Percentiles rank a stretch among this genome's conserved stretches.
These are phyloP conservation scores for Fusarium chuoi DNA, from an alignment of 2,329 filamentous ascomycete species.

Conservation along the genomic window DNA sequence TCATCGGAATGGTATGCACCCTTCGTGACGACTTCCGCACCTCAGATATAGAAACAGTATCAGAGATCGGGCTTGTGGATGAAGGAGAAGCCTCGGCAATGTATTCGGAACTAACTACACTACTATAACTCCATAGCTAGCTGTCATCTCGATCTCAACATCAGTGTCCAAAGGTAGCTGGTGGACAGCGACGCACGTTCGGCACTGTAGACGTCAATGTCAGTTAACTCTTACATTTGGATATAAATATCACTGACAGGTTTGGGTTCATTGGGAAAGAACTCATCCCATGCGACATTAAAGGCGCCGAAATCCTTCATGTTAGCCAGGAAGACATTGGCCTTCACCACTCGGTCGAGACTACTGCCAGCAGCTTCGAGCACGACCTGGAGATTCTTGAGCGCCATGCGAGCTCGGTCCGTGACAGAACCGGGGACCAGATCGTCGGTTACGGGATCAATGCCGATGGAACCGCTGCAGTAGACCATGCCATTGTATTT, in stretches of 20 bases:
- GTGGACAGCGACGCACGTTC: constrained; percentile 4
- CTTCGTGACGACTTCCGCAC: too few relatives aligned
- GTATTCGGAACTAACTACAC: accelerated
- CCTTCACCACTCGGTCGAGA: not conserved
- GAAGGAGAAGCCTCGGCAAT: not conserved
- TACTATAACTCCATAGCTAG: not conserved
- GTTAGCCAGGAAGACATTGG: constrained; percentile 4
- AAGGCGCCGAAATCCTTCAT: constrained; percentile 5
- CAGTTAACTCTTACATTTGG: not conserved
- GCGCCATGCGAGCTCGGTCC: not conserved
- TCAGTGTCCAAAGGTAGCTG: not conserved
- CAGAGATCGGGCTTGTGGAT: too few relatives aligned
- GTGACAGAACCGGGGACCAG: not conserved
- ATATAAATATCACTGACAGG: not conserved
- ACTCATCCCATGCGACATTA: constrained; percentile 11
- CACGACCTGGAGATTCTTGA: not conserved
- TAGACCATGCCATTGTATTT: not conserved
- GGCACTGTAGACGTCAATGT: not conserved
- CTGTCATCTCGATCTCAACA: constrained; percentile 16
- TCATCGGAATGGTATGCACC: too few relatives aligned
- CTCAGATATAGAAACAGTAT: too few relatives aligned
- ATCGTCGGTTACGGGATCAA: not conserved
- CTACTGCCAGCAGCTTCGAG: constrained; percentile 5
- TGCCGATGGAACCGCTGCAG: not conserved
- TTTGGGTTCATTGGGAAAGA: not conserved